These are phyloP conservation scores for Aureobasidium sp. DNA, from an alignment of 2,329 filamentous ascomycete genomes.

Conservation along the genomic window DNA sequence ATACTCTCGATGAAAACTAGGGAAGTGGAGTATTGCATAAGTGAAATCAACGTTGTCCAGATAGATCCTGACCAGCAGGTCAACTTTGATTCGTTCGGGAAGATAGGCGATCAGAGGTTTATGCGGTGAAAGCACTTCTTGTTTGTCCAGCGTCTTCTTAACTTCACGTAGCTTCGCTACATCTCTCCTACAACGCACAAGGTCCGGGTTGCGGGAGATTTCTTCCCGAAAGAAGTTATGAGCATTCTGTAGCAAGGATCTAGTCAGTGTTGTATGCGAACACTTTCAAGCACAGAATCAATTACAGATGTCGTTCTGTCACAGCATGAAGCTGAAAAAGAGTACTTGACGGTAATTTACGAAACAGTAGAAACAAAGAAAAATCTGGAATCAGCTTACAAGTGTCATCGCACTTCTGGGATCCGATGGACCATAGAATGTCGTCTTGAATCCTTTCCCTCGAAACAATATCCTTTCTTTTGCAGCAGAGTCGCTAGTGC, in stretches of 20 bases:
- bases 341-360: not conserved
- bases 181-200: conserved; percentile 28
- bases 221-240: conserved; percentile 7
- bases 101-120: conserved; percentile 31
- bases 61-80: conserved; percentile 40
- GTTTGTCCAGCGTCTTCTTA: conserved; percentile 16
- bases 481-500: not conserved
- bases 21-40: conserved; percentile 46
- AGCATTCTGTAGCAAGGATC: not conserved
- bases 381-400: conserved; percentile 19
- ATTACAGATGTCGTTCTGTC: not conserved
- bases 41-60: conserved; percentile 43
- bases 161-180: conserved; percentile 18
- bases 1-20: conserved; percentile 46
- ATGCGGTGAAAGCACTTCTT: conserved; percentile 20
- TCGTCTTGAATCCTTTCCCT: conserved; percentile 38
- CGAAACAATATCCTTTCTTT: conserved; percentile 35
- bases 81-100: conserved; percentile 31
- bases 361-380: not conserved
- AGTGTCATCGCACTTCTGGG: conserved; percentile 27
- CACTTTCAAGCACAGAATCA: not conserved
- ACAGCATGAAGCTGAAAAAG: not conserved
- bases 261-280: not conserved
- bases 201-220: conserved; percentile 24
- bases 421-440: conserved; percentile 37